Conservation (phyloP, 108 stramenopile genomes). For the Cyclostephanos invisitatus region DNA sequence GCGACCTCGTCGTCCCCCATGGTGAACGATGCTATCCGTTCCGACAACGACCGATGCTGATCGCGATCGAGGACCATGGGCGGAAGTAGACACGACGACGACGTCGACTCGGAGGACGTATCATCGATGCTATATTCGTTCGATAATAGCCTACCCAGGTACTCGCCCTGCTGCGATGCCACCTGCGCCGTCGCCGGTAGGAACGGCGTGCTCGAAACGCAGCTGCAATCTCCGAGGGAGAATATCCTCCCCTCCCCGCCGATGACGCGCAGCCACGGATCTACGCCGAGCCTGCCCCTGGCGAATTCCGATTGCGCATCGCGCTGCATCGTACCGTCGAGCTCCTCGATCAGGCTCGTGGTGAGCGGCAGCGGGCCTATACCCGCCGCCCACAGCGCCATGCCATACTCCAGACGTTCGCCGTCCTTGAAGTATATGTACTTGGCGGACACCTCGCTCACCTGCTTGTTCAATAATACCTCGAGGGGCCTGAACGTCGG, state of each 20-base stretch:
- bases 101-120: conserved; percentile 18
- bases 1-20: conserved; percentile 63
- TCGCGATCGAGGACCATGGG: conserved; percentile 47
- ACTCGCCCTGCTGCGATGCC: conserved; percentile 93
- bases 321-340: conserved; percentile 66
- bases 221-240: conserved; percentile 91
- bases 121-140: conserved; percentile 72
- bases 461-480: conserved; percentile 78
- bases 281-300: conserved; percentile 85
- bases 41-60: conserved; percentile 56
- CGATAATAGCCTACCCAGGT: conserved; percentile 78
- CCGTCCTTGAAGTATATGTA: conserved; percentile 79
- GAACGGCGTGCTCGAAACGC: conserved; percentile 50
- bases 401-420: conserved; percentile 75
- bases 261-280: conserved; percentile 90
- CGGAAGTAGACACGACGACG: conserved; percentile 49
- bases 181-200: conserved; percentile 93
- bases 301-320: conserved; percentile 56
- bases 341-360: conserved; percentile 61
- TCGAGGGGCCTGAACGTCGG: conserved; percentile 75
- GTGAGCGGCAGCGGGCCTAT: conserved; percentile 91
- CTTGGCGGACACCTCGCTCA: conserved; percentile 85
- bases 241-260: conserved; percentile 82
- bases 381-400: conserved; percentile 96
- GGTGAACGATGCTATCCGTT: conserved; percentile 64